These are phyloP conservation scores for Blastobotrys illinoisensis DNA, from an alignment of 1,139 yeast genomes.

Conservation along the genomic window DNA sequence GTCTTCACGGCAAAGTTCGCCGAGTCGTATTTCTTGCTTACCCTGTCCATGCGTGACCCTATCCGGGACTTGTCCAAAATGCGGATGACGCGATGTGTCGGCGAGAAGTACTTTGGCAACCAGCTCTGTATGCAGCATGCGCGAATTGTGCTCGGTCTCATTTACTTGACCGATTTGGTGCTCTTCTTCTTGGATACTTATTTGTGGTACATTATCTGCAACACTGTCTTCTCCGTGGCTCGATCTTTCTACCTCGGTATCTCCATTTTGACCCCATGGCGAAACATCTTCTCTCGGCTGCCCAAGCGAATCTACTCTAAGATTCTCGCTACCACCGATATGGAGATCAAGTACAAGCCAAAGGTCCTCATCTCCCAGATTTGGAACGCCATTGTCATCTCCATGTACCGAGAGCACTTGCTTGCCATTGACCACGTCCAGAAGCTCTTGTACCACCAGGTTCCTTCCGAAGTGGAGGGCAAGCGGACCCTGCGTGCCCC, in stretches of 20 bases:
- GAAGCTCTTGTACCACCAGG: constrained; percentile 93
- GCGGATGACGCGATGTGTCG: constrained; percentile 65
- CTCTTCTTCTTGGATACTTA: constrained; percentile 97
- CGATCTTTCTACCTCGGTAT: constrained; percentile 98
- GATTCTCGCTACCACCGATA: constrained; percentile 94
- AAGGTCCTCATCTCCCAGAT: constrained; percentile 96
- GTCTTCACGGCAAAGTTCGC: constrained; percentile 83
- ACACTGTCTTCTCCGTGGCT: constrained; percentile 92
- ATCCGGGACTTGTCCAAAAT: constrained; percentile 65
- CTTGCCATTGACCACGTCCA: constrained; percentile 98
- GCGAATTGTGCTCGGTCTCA: constrained; percentile 80
- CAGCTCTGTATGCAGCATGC: constrained; percentile 78
- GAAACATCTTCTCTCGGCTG: constrained; percentile 93
- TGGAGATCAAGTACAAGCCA: constrained; percentile 98
- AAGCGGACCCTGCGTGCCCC: constrained; percentile 98
- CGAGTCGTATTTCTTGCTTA: constrained; percentile 92
- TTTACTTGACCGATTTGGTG: constrained; percentile 86
- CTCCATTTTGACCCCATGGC: constrained; percentile 98
- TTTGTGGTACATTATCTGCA: constrained; percentile 95
- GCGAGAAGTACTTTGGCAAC: constrained; percentile 85
- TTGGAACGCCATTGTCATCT: constrained; percentile 97
- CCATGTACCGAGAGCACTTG: constrained; percentile 97
- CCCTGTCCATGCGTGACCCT: constrained; percentile 89
- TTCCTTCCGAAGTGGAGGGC: constrained; percentile 89
- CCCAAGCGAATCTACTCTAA: constrained; percentile 98